Conservation (phyloP, 129 eudicot genomes). For the Oenanthe sinensis region DNA sequence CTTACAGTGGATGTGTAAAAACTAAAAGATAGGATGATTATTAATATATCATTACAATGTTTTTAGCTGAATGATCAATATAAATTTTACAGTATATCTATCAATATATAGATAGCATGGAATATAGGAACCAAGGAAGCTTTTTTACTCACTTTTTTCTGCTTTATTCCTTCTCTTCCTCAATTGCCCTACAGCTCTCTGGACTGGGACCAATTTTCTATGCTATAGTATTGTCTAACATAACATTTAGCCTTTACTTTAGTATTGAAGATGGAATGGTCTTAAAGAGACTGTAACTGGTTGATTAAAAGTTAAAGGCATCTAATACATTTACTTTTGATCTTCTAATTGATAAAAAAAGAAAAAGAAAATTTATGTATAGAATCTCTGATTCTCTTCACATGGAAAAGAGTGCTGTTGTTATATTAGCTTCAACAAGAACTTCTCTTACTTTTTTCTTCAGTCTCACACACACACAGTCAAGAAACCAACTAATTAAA, state of each 20-base stretch:
- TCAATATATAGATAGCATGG: conserved; percentile 33
- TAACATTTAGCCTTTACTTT: conserved; percentile 17
- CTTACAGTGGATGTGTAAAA: conserved; percentile 42
- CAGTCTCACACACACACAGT: conserved; percentile 1
- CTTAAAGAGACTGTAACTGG: conserved; percentile 56
- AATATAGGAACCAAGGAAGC: conserved; percentile 28
- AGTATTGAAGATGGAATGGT: conserved; percentile 64
- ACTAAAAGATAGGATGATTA: conserved; percentile 68
- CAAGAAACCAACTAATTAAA: neutral
- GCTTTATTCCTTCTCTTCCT: conserved; percentile 34
- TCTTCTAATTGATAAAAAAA: conserved; percentile 53
- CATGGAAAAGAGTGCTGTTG: conserved; percentile 84
- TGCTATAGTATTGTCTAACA: neutral
- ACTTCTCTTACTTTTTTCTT: neutral
- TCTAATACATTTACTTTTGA: conserved; percentile 40
- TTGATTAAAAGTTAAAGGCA: conserved; percentile 65
- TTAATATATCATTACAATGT: conserved; percentile 82
- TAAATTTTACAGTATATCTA: conserved; percentile 8
- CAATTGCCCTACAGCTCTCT: conserved; percentile 24
- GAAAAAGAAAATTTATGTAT: conserved; percentile 17
- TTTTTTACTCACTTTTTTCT: conserved; percentile 11
- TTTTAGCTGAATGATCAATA: conserved; percentile 30
- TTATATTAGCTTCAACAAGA: conserved; percentile 25
- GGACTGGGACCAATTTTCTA: conserved; percentile 34
- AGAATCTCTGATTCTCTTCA: conserved; percentile 12